phyloP scores from a whole-genome alignment of 2,329 filamentous ascomycete species.

The Aspergillus niger region DNA sequence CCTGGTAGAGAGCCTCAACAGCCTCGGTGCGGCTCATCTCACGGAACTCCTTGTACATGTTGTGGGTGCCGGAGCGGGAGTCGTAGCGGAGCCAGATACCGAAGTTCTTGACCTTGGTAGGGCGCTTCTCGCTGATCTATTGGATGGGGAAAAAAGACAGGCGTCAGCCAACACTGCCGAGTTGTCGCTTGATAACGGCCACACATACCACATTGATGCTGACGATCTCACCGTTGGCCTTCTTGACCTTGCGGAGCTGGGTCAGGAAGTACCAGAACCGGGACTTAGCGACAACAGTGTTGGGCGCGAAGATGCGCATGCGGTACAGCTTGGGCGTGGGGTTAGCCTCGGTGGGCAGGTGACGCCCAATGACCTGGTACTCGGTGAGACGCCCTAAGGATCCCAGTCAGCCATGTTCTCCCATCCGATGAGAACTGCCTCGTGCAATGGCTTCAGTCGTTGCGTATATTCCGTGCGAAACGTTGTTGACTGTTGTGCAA shows the following conservation, averaged over 20 bases:
- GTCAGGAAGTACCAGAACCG: conserved; percentile 99
- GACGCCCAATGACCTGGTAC: conserved; percentile 99
- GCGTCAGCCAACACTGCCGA: conserved; percentile 19
- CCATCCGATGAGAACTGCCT: neutral
- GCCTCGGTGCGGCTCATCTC: conserved; percentile 96
- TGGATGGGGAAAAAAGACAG: neutral
- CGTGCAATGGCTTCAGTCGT: conserved; percentile 12
- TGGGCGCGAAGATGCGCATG: conserved; percentile 99
- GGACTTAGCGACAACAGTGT: conserved; percentile 97
- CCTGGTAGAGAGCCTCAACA: conserved; percentile 96
- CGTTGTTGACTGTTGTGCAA: conserved; percentile 13
- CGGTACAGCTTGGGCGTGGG: conserved; percentile 98
- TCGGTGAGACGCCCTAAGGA: conserved; percentile 93
- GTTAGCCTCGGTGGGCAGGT: conserved; percentile 96
- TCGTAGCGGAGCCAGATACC: conserved; percentile 99
- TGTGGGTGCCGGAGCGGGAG: conserved; percentile 99
- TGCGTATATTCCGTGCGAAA: conserved; percentile 21
- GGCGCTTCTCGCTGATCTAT: conserved; percentile 98
- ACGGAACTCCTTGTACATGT: conserved; percentile 99
- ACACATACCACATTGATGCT: conserved; percentile 85
- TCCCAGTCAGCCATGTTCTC: conserved; percentile 35
- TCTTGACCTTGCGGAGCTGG: conserved; percentile 99
- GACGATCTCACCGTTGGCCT: conserved; percentile 99
- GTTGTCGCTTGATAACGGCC: neutral
- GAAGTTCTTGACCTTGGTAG: conserved; percentile 99